Evolutionary conservation across 192 early-diverging fungal genomes (phyloP), one percentile per base, ranked within the genome.

Genomic region (Entomortierella beljakovae): DNA sequence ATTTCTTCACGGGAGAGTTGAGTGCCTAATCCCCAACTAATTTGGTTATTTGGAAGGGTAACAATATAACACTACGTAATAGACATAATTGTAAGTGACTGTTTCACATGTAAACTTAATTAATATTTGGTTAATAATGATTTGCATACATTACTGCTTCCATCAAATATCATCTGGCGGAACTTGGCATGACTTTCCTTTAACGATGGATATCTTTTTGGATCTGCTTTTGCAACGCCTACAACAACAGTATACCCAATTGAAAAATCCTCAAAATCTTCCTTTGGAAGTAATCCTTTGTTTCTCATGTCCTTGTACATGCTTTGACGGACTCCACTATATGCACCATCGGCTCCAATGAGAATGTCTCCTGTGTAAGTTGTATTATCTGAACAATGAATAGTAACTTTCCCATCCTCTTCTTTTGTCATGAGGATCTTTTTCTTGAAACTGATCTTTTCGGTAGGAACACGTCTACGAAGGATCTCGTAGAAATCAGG

Each of bases 271-370:
- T 29, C 49, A 8, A 18, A 6, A 22, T 63, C 61, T 31, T 6
- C 25, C 22, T 33, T 33, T 2, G 61, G 48, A 2, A 63, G 48
- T 1, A 48, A 4, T 20, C 48, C 61, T 34, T 52, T 3, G 2
- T 8, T 33, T 6, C 8, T 25, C 49, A 52, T 52, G 20, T 32
- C 2, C 48, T 51, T 63, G 33, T 51, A 63, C 2, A 63, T 15
- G 3, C 48, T 34, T 32, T 49, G 48, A 18, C 61, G 43, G n/a
- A 63, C 61, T 6, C 23, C 43, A 2, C 31, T 35, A 28, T 63
- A 63, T 3, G 61, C 61, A 18, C 61, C 61, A 26, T 63, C 61
- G 26, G 61, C 46, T 5, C 61, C 61, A 33, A 63, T 48, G 8
- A 63, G 48, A 7, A 63, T 32, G 22, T 49, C 48, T 2, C 61